Base-by-base conservation (phyloP, 148 eudicot genomes). In the Pharnaceum exiguum region DNA sequence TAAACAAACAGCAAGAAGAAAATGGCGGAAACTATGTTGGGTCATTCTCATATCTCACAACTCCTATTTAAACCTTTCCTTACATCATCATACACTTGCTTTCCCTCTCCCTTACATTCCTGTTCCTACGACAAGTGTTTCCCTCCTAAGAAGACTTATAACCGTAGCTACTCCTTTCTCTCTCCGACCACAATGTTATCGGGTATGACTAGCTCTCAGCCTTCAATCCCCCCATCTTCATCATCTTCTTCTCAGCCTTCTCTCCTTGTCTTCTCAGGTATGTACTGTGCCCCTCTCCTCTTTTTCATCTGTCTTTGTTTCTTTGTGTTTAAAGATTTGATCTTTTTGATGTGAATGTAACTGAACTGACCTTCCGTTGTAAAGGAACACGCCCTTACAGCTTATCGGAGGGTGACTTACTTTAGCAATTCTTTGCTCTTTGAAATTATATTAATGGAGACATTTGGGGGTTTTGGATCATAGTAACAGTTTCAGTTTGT, bases 211-310 rank as follows among this genome's bases (percentile, higher is more conserved):
- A 65, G 66, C 66, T 71, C 55, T 29, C 73, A 10, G 7, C 46
- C 63, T 5, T 48, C 65, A 45, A 26, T 15, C 5, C 47, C 54
- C 55, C 29, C 63, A 7, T 33, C 69, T 45, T 42, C 44, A 52
- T 55, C 81, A 75, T 4, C 40, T 18, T 24, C 54, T 12, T 29
- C 57, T 37, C 77, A 63, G 12, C 90, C 90, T 11, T 82, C 96
- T 37, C 65, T 87, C 64, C 84, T 84, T 25, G 88, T 87, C 57
- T 87, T 87, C 69, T 87, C 96, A 63, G 88, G 96, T 87, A 57
- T 23, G 56, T 48, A 23, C 23, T 23, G 56, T 48, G 23, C 23
- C 51, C 54, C 16, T 60, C 47, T 56, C 44, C 23, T 5, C 23
- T 36, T 52, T 43, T 26, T 23, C 0, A 16, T 48, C 23, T 5